Percentiles rank a stretch among this genome's conserved stretches.
phyloP scores from a whole-genome alignment of 176 grass and related monocot genomes.

The Oryza brachyantha region DNA sequence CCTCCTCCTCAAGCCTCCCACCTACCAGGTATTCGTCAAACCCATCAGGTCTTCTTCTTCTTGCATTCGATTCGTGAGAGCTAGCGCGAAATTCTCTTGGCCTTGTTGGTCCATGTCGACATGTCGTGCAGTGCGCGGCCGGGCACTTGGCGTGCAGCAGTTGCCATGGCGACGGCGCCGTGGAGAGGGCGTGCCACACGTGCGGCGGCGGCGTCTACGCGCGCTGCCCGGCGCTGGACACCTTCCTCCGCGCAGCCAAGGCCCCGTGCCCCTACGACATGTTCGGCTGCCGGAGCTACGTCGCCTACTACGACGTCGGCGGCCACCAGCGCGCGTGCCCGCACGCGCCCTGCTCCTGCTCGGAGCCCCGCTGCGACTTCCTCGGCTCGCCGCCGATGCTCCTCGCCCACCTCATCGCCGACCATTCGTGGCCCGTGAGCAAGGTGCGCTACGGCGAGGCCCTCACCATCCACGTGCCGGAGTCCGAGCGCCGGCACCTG shows the following conservation, averaged over 20 bases:
- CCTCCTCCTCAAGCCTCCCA: neutral
- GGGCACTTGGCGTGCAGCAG: conserved; percentile 12
- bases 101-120: too few relatives aligned
- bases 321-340: conserved; percentile 17
- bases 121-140: conserved; percentile 7
- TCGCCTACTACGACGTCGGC: neutral
- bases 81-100: too few relatives aligned
- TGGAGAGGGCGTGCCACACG: neutral
- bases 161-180: neutral
- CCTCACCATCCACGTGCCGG: neutral
- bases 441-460: neutral
- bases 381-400: neutral
- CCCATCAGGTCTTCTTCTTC: too few relatives aligned
- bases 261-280: conserved; percentile 7
- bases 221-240: conserved; percentile 20
- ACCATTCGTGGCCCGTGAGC: conserved; percentile 9
- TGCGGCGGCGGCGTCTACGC: conserved; percentile 15
- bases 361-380: conserved; percentile 38
- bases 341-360: conserved; percentile 29
- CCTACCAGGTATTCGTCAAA: too few relatives aligned
- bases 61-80: too few relatives aligned
- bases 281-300: conserved; percentile 5
- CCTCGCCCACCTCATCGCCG: neutral
- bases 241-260: neutral
- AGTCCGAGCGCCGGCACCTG: neutral